Base-by-base conservation (phyloP, 768 basidiomycete species). In the Tricholoma matsutake region DNA sequence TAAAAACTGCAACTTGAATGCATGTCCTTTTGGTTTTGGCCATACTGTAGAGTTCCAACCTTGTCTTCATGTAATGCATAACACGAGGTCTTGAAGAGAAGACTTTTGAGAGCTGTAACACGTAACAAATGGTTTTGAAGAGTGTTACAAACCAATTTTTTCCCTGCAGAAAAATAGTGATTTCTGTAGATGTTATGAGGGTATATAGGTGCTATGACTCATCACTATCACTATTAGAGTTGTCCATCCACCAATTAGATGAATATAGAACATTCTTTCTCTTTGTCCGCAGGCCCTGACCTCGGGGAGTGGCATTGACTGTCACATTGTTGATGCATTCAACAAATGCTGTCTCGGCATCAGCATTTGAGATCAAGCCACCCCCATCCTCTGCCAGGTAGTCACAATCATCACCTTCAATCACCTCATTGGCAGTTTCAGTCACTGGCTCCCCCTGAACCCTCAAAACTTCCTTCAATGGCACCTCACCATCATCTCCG, bases 401-500 rank as follows among this genome's bases (percentile, higher is more conserved):
- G 13, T 39, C 37, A 39, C 37, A 39, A 39, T 39, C 37, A 39
- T 39, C 37, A 39, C 3, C 13, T 39, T 39, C 13, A 3, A 14
- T 39, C 7, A 14, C 13, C 3, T 39, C 37, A 39, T 39, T 13
- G 3, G 6, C 13, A 14, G 6, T 39, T 14, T 8, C 13, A 14
- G 13, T 6, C 37, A 39, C 13, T 5, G 32, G 32, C 13, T 39
- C 37, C 37, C 13, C 37, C 37, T 39, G 37, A 14, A 14, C 37
- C 37, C 37, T 28, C n/a, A 56, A n/a, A 10, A 56, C 34, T 41
- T 14, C 16, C 7, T 18, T 20, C 28, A 62, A 9, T 25, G 61
- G 61, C 18, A 62, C 52, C 22, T 54, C 56, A 41, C 54, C 58
- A 14, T 62, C 56, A 39, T 62, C 56, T 35, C 49, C 51, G 39